Percentiles rank a stretch among this genome's conserved stretches.
These are phyloP conservation scores for Pseudogymnoascus sp. DNA, from an alignment of 2,329 filamentous ascomycete genomes.

Conservation along the genomic window DNA sequence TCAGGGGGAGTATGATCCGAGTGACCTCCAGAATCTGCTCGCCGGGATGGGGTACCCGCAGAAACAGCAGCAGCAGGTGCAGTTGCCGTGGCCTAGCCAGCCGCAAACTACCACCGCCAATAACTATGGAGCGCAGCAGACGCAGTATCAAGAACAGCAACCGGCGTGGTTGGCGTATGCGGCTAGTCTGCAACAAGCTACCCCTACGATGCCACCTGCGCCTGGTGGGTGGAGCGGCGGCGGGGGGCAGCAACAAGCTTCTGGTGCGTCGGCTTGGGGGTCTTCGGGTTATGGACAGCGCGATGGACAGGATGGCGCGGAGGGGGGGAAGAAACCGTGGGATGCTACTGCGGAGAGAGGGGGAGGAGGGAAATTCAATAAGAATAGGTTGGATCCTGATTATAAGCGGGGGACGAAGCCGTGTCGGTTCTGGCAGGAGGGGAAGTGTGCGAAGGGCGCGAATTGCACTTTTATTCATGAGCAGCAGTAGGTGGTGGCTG, in stretches of 20 bases:
- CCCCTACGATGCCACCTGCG: background rate
- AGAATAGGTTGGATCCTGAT: constrained; percentile 39
- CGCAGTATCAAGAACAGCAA: background rate
- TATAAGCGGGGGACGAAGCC: constrained; percentile 51
- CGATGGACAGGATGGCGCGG: background rate
- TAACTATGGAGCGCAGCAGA: background rate
- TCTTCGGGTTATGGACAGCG: background rate
- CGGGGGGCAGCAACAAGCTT: too few species aligned
- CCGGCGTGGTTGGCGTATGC: background rate
- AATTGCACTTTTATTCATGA: constrained; percentile 69
- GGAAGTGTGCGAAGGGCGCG: constrained; percentile 63
- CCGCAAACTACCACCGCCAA: too few species aligned
- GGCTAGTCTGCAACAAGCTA: background rate
- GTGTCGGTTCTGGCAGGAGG: constrained; percentile 62
- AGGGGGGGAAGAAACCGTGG: background rate
- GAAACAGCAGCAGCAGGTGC: background rate
- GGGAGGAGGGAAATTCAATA: background rate
- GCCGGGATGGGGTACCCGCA: background rate
- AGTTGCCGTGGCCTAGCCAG: background rate
- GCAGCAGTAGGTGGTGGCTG: background rate
- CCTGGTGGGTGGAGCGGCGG: too few species aligned
- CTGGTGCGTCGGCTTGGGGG: background rate
- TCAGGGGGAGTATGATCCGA: background rate
- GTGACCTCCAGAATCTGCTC: background rate
- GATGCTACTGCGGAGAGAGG: constrained; percentile 11